phyloP scores from a whole-genome alignment of 768 basidiomycete genomes.

The Lyophyllum semitale region DNA sequence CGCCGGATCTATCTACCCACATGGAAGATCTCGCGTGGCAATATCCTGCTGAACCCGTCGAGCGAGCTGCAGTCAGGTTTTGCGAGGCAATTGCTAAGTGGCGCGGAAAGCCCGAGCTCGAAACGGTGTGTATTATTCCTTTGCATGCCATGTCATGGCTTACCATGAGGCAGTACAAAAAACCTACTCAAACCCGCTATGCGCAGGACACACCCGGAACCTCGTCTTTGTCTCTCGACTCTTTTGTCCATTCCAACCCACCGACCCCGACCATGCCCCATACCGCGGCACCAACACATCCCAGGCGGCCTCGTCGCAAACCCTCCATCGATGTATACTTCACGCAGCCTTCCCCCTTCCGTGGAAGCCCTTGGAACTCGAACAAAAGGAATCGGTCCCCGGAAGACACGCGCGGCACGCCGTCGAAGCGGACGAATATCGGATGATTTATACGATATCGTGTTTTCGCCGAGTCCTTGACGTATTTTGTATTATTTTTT shows the following conservation, averaged over 20 bases:
- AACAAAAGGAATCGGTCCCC: constrained; percentile 26
- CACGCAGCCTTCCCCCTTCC: constrained; percentile 25
- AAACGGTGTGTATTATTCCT: constrained; percentile 52
- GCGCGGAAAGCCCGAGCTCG: constrained; percentile 84
- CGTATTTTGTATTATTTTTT: constrained; percentile 15
- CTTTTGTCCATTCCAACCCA: constrained; percentile 71
- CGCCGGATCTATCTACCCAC: constrained; percentile 76
- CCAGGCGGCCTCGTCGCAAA: constrained; percentile 24
- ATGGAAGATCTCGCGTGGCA: constrained; percentile 80
- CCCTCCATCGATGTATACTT: constrained; percentile 54
- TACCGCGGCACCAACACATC: constrained; percentile 11
- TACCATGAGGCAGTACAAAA: constrained; percentile 54
- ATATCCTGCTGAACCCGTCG: constrained; percentile 81
- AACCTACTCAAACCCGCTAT: constrained; percentile 35
- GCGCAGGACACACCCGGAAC: constrained; percentile 31
- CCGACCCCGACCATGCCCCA: constrained; percentile 51
- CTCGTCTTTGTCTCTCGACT: constrained; percentile 58
- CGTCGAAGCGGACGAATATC: constrained; percentile 19
- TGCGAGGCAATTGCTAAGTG: constrained; percentile 82
- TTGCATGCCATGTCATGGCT: constrained; percentile 22
- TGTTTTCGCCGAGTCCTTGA: neutral
- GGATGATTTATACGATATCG: constrained; percentile 10
- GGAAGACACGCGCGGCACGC: constrained; percentile 17
- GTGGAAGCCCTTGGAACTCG: constrained; percentile 20
- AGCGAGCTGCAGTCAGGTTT: constrained; percentile 75